These are phyloP conservation scores for Sordaria brevicollis DNA, from an alignment of 495 filamentous ascomycete species.

Conservation along the genomic window DNA sequence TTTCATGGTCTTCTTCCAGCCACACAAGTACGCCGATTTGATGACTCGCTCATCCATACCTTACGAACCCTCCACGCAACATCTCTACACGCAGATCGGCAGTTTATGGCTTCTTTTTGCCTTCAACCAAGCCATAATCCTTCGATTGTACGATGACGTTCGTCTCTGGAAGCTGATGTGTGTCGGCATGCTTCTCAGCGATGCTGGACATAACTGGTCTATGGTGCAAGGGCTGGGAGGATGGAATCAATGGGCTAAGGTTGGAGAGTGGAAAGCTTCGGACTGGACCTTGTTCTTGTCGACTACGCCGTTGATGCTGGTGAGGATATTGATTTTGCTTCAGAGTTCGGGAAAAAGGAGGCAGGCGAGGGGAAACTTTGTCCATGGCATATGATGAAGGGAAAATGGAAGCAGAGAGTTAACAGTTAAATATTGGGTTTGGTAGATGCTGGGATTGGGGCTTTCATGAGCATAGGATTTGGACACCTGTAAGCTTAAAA, in stretches of 20 bases:
- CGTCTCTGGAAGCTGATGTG: slow-evolving; percentile 39
- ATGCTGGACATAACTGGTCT: slow-evolving; percentile 7
- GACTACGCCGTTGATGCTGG: slow-evolving; percentile 2
- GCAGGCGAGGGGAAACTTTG: background rate
- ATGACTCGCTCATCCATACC: slow-evolving; percentile 10
- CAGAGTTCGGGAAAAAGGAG: slow-evolving; percentile 5
- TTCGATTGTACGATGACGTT: slow-evolving; percentile 40
- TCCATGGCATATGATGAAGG: slow-evolving; percentile 2
- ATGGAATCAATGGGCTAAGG: slow-evolving; percentile 5
- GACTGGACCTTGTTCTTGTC: slow-evolving; percentile 10
- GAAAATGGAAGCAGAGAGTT: background rate
- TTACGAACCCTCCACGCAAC: slow-evolving; percentile 3
- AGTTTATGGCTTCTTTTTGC: slow-evolving; percentile 45
- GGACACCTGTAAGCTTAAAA: too few species aligned
- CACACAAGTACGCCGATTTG: slow-evolving; percentile 20
- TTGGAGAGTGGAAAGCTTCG: slow-evolving; percentile 8
- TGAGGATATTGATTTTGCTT: slow-evolving; percentile 11
- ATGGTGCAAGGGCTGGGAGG: slow-evolving; percentile 19
- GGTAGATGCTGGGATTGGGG: background rate
- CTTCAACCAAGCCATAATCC: slow-evolving; percentile 46
- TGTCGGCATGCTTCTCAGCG: slow-evolving; percentile 19
- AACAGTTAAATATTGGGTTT: too few species aligned
- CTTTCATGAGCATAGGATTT: too few species aligned
- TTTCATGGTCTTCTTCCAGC: slow-evolving; percentile 33
- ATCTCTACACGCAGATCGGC: slow-evolving; percentile 38